Evolutionary conservation across 2,329 filamentous ascomycete species (phyloP).

Genomic region (Dothidotthia symphoricarpi): DNA sequence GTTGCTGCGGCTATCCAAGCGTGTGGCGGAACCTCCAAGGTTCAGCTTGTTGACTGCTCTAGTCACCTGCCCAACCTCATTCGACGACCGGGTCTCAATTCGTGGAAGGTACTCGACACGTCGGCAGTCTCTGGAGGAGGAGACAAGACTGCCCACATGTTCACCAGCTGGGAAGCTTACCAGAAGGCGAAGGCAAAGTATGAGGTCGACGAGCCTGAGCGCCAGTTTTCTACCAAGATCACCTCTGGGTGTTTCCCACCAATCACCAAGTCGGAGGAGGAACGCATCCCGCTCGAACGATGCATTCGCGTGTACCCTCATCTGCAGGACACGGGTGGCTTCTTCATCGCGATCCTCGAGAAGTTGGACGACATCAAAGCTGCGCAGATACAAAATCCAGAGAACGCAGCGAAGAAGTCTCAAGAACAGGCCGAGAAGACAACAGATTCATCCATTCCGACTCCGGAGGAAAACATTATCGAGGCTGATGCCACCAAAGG

Average conservation of each 20-base stretch:
- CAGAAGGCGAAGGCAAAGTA: conserved; percentile 64
- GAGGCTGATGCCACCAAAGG: conserved; percentile 23
- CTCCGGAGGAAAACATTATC: conserved; percentile 27
- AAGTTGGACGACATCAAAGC: conserved; percentile 69
- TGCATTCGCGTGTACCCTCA: conserved; percentile 96
- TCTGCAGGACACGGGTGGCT: conserved; percentile 91
- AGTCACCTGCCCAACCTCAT: conserved; percentile 74
- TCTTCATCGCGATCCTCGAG: conserved; percentile 94
- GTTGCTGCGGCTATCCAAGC: conserved; percentile 83
- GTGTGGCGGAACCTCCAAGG: conserved; percentile 78
- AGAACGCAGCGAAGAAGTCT: conserved; percentile 25
- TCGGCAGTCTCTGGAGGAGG: conserved; percentile 25
- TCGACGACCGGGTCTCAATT: conserved; percentile 70
- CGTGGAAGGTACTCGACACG: conserved; percentile 77
- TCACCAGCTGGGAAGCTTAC: conserved; percentile 80
- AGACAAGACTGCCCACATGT: conserved; percentile 76
- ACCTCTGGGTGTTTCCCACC: conserved; percentile 82
- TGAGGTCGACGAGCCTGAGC: conserved; percentile 59
- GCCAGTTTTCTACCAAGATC: conserved; percentile 51
- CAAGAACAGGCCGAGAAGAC: conserved; percentile 8
- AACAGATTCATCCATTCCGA: conserved; percentile 19
- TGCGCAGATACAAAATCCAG: conserved; percentile 28
- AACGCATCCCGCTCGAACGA: conserved; percentile 72
- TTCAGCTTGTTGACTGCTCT: conserved; percentile 81
- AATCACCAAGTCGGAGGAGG: conserved; percentile 53